Evolutionary conservation across 202 grass and related monocot genomes (phyloP).

Genomic region (Carex arenaria): DNA sequence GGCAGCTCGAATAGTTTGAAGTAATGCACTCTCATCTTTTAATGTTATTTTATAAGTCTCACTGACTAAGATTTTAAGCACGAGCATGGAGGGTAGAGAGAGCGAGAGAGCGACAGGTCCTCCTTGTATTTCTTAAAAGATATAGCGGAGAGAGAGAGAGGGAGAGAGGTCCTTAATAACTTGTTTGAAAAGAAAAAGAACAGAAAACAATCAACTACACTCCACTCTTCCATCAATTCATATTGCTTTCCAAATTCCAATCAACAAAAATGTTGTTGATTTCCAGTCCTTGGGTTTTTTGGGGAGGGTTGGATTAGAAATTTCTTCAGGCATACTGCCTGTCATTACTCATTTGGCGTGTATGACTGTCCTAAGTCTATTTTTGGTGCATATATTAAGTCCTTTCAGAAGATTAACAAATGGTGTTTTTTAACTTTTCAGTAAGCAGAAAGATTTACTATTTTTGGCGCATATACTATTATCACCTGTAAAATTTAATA

Average conservation of each 20-base stretch:
- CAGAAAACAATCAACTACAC: not conserved
- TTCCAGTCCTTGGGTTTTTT: not conserved
- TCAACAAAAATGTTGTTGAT: not conserved
- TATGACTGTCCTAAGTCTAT: not conserved
- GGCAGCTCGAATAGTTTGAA: not conserved
- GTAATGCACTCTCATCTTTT: not conserved
- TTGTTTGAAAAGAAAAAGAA: too few relatives aligned
- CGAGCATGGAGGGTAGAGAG: not conserved
- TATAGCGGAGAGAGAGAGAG: too few relatives aligned
- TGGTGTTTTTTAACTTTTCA: not conserved
- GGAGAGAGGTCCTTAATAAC: not conserved
- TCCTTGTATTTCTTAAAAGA: not conserved
- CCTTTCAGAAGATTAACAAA: not conserved
- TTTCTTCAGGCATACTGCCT: not conserved
- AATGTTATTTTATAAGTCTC: not conserved
- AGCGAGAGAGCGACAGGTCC: not conserved
- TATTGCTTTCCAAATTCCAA: not conserved
- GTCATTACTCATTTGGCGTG: not conserved
- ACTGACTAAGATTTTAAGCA: not conserved
- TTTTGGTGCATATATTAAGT: not conserved
- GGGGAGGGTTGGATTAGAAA: not conserved
- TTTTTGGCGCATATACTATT: too few relatives aligned
- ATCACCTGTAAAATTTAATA: not conserved
- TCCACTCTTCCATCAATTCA: not conserved
- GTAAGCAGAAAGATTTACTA: too few relatives aligned